Base-by-base conservation (phyloP, 2,329 filamentous ascomycete genomes). In the Phialophora macrospora region DNA sequence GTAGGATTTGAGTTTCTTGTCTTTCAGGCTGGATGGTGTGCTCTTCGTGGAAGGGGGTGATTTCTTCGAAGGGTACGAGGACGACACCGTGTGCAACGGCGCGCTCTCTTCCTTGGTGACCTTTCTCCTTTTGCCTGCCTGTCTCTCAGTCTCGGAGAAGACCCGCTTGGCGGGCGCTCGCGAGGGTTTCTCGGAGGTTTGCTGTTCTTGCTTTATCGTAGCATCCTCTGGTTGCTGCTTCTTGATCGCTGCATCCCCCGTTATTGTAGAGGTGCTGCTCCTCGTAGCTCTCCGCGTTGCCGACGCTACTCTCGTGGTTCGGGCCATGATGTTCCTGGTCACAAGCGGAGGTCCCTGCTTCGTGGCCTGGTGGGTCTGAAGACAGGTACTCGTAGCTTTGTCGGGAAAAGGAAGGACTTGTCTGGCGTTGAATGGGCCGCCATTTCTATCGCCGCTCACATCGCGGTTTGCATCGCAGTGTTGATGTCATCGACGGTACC, bases 1-100 rank as follows among this genome's bases (percentile, higher is more conserved):
- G 58, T 75, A 77, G 67, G 82, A 81, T 52, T 76, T 73, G 24
- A 70, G 64, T 67, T 73, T 71, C 38, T 65, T 66, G 38, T 64
- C 62, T 55, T 68, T 67, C 17, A 71, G 67, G 9, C 55, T 60
- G 17, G 58, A 60, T 14, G 58, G 26, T 17, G 52, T 34, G 17
- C 51, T 56, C 8, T 57, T 62, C 30, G 55, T 48, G 9, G 62
- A 26, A 17, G 55, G 28, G 46, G 44, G 46, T 8, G 38, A 44
- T 60, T 75, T 77, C 72, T 78, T 73, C 72, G 26, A 48, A 24
- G 48, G 12, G 26, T 24, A 6, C 32, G 28, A 24, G 60, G 17
- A 3, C 57, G 55, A n/a, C 34, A 6, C 38, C 38, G 14, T n/a
- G 4, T 49, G 7, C 48, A 28, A 8, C 4, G 48, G 48, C 22